A percentile compares a stretch with the other conserved stretches of the same genome.
These are phyloP conservation scores for Quercus lobata DNA, from an alignment of 331 rosid species.

Conservation along the genomic window DNA sequence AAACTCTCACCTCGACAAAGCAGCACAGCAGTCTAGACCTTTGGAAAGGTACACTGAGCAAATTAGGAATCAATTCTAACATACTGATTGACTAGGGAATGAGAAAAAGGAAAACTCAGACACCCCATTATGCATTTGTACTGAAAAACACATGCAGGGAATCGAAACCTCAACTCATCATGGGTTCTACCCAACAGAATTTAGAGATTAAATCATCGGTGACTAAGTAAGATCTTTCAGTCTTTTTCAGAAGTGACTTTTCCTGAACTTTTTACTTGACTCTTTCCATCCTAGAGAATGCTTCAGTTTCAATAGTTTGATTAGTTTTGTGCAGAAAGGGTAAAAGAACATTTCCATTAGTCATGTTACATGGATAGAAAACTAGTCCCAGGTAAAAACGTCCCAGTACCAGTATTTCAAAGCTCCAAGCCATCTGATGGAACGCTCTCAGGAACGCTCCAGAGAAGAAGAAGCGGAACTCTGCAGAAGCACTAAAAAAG, in stretches of 20 bases:
- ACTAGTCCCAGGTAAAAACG: background rate
- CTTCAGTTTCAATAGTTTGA: background rate
- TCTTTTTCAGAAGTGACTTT: background rate
- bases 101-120: background rate
- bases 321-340: background rate
- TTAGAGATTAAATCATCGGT: slow-evolving; percentile 19
- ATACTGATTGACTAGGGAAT: background rate
- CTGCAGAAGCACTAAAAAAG: too few species aligned
- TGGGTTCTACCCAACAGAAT: slow-evolving; percentile 6
- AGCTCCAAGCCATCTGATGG: too few species aligned
- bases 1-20: background rate
- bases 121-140: background rate
- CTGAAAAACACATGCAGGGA: slow-evolving; percentile 13
- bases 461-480: too few species aligned
- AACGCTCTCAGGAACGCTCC: too few species aligned
- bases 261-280: background rate
- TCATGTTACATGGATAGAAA: background rate
- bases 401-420: too few species aligned
- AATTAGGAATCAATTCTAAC: slow-evolving; percentile 6
- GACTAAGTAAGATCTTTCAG: background rate
- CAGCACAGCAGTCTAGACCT: slow-evolving; percentile 13
- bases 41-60: slow-evolving; percentile 10
- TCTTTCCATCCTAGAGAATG: background rate
- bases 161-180: slow-evolving; percentile 1
- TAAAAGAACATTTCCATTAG: background rate